These are phyloP conservation scores for Candida montana DNA, from an alignment of 805 yeast genomes.

Conservation along the genomic window DNA sequence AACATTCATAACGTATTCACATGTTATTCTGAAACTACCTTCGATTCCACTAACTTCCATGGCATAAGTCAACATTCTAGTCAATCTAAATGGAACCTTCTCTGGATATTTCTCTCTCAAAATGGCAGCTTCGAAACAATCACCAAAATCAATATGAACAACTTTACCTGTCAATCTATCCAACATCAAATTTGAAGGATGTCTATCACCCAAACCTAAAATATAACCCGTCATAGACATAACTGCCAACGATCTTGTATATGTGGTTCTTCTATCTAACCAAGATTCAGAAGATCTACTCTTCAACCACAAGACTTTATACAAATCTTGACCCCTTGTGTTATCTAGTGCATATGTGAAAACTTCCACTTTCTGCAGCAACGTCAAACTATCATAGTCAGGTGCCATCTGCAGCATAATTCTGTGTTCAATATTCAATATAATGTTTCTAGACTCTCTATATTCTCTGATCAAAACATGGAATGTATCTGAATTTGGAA, in stretches of 20 bases:
- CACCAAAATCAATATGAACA: conserved; percentile 97
- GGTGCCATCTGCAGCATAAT: conserved; percentile 98
- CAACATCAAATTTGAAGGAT: conserved; percentile 94
- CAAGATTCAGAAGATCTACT: conserved; percentile 95
- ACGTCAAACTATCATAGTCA: conserved; percentile 79
- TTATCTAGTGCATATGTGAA: conserved; percentile 94
- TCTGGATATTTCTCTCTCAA: conserved; percentile 96
- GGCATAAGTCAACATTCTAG: conserved; percentile 95
- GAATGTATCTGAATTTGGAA: conserved; percentile 94
- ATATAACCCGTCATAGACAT: conserved; percentile 99
- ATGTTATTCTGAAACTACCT: conserved; percentile 93
- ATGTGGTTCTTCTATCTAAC: conserved; percentile 95
- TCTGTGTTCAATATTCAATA: conserved; percentile 88
- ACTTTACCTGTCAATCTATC: conserved; percentile 94
- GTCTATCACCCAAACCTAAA: conserved; percentile 94
- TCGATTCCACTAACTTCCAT: conserved; percentile 99
- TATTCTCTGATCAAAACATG: conserved; percentile 89
- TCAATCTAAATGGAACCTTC: conserved; percentile 93
- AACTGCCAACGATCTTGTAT: conserved; percentile 91
- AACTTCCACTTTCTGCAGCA: conserved; percentile 91
- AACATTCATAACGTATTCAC: conserved; percentile 96
- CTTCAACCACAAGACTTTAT: conserved; percentile 93
- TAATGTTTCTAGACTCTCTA: conserved; percentile 84
- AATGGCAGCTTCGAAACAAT: conserved; percentile 97
- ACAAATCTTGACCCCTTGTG: conserved; percentile 93